A percentile compares a stretch with the other conserved stretches of the same genome.
phyloP scores from a whole-genome alignment of 345 rosid genomes.

The Boechera retrofracta region DNA sequence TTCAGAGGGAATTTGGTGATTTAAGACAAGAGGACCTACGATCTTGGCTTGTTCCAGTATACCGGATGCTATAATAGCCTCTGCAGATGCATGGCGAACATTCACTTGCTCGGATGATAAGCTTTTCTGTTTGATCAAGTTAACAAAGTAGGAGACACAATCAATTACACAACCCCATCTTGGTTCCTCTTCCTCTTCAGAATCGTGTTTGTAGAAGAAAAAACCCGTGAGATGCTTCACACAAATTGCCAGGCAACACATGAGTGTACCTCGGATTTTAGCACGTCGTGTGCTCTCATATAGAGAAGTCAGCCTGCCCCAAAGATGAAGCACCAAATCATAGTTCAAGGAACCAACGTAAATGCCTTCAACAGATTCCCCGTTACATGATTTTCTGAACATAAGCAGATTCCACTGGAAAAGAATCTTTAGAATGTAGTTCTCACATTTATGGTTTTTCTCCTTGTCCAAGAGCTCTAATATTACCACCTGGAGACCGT shows the following conservation, averaged over 20 bases:
- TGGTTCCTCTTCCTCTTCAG: constrained; percentile 43
- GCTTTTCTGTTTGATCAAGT: constrained; percentile 70
- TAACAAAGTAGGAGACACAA: constrained; percentile 58
- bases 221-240: constrained; percentile 58
- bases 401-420: constrained; percentile 79
- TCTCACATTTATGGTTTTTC: constrained; percentile 69
- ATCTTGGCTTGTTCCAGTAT: constrained; percentile 80
- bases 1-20: constrained; percentile 45
- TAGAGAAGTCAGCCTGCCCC: constrained; percentile 66
- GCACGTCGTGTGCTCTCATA: constrained; percentile 61
- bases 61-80: constrained; percentile 83
- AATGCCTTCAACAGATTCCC: constrained; percentile 40
- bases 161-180: constrained; percentile 50
- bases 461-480: constrained; percentile 65
- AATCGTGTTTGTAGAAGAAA: constrained; percentile 44
- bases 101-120: constrained; percentile 77
- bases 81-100: constrained; percentile 85
- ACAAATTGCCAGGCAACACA: constrained; percentile 89
- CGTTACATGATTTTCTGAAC: constrained; percentile 48
- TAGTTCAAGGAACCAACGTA: constrained; percentile 65
- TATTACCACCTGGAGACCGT: constrained; percentile 65
- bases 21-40: constrained; percentile 57
- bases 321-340: constrained; percentile 62
- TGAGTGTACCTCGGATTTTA: constrained; percentile 68
- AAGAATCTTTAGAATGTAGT: constrained; percentile 77